Evolutionary conservation across 1,139 yeast genomes (phyloP).

Genomic region (Geotrichum klebahnii): DNA sequence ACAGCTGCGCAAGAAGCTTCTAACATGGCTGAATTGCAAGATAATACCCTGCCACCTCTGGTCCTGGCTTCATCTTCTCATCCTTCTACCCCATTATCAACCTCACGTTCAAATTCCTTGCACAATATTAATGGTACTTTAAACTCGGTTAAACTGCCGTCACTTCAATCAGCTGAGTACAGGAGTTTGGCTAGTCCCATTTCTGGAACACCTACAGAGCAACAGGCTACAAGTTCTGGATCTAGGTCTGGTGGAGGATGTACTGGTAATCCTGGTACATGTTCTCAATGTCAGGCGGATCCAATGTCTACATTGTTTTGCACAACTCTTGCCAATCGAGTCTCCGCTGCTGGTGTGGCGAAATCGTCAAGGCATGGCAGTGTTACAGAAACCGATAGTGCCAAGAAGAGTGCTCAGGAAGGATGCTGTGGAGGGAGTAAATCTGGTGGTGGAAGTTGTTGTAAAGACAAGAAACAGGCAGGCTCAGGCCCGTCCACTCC

Average conservation of each 20-base stretch:
- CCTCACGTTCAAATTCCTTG: neutral
- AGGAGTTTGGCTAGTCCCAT: neutral
- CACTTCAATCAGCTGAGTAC: neutral
- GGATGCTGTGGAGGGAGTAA: constrained; percentile 11
- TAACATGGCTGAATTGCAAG: constrained; percentile 19
- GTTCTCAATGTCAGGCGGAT: constrained; percentile 76
- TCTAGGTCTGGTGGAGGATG: constrained; percentile 45
- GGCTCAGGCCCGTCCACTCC: neutral
- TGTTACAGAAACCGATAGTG: neutral
- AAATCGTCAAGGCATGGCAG: no score
- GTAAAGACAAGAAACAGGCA: constrained; percentile 2
- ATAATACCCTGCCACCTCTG: constrained; percentile 17
- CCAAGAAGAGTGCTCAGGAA: neutral
- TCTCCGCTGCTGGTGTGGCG: constrained; percentile 14
- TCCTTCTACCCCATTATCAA: neutral
- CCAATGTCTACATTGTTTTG: constrained; percentile 88
- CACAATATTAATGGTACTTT: neutral
- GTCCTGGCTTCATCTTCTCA: constrained; percentile 3
- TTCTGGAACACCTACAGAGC: neutral
- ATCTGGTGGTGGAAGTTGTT: constrained; percentile 8
- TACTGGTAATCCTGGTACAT: constrained; percentile 85
- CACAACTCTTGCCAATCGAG: constrained; percentile 64
- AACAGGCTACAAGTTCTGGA: neutral
- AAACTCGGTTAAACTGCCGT: neutral
- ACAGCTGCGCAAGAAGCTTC: constrained; percentile 26